Base-by-base conservation (phyloP, 2,329 filamentous ascomycete genomes). In the Fonsecaea pedrosoi region DNA sequence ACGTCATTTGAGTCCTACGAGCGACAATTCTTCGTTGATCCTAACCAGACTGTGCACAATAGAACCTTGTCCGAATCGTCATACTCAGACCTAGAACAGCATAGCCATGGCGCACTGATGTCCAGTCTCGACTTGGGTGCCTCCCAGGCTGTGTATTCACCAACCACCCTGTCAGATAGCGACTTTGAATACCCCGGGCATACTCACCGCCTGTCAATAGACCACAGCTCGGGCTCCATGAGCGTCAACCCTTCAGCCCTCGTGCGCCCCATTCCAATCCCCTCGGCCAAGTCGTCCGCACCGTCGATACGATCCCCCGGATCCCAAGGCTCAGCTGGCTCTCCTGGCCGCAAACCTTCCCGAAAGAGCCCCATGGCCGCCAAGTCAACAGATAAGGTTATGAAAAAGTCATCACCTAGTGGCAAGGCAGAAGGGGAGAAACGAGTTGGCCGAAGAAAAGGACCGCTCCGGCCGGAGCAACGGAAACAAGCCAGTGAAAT, bases 401-500 rank as follows among this genome's bases (percentile, higher is more conserved):
- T 93, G 73, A 92, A 92, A 80, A 92, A 92, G 79, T 84, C 77
- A 67, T 89, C 82, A 70, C 91, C 85, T 68, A 87, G 86, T 67
- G 89, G 88, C 74, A 96, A 94, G 83, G 93, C 91, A 80, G 92
- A 96, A 72, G 85, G 85, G 45, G 94, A 97, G 85, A 98, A 97
- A 86, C 94, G 94, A 79, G 91, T 97, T 68, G 94, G 94, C 57
- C 89, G 92, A 76, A 88, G 94, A 81, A 92, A 92, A 78, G 94
- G 94, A 40, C 94, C 94, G 66, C 87, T 98, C 73, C 86, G 93
- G 75, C 93, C 94, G 10, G 94, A 98, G 79, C 94, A 97, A 83
- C 88, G 94, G 73, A 96, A 97, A 82, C 94, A 97, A 80, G 94
- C 94, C 32, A 95, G 94, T 75, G 94, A 98, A 81, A 98, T 98